These are phyloP conservation scores for Sphaerostilbella broomeana DNA, from an alignment of 2,329 filamentous ascomycete genomes.

Conservation along the genomic window DNA sequence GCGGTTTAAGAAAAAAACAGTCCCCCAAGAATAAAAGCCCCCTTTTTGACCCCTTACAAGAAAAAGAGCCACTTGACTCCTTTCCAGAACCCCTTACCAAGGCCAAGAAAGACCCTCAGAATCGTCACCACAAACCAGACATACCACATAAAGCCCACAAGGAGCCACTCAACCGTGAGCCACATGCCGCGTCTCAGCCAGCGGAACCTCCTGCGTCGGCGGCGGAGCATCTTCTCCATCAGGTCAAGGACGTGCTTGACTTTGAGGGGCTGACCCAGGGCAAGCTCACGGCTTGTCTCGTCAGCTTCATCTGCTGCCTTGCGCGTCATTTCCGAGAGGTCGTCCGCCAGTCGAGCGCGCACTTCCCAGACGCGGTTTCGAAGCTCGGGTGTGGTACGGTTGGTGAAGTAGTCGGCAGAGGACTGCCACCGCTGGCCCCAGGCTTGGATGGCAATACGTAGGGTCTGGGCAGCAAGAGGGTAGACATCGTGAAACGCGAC, in stretches of 20 bases:
- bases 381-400: conserved; percentile 49
- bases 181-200: conserved; percentile 73
- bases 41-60: conserved; percentile 41
- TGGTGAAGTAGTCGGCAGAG: conserved; percentile 53
- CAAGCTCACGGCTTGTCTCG: conserved; percentile 67
- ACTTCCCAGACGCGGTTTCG: conserved; percentile 41
- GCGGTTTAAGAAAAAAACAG: neutral
- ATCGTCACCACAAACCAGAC: conserved; percentile 86
- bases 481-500: conserved; percentile 41
- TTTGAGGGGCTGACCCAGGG: conserved; percentile 67
- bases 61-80: conserved; percentile 77
- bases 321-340: conserved; percentile 55
- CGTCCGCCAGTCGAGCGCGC: conserved; percentile 42
- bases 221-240: conserved; percentile 68
- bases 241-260: conserved; percentile 75
- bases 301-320: conserved; percentile 72
- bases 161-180: conserved; percentile 76
- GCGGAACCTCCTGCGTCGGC: conserved; percentile 60
- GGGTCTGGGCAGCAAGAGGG: conserved; percentile 44
- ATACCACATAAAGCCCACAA: conserved; percentile 89
- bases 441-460: conserved; percentile 40
- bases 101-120: conserved; percentile 56
- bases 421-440: conserved; percentile 51
- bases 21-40: neutral
- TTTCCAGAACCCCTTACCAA: conserved; percentile 52